Percentiles rank a stretch among this genome's conserved stretches.
Evolutionary conservation across 2,329 filamentous ascomycete species (phyloP).

Genomic region (Didymella arachidicola): DNA sequence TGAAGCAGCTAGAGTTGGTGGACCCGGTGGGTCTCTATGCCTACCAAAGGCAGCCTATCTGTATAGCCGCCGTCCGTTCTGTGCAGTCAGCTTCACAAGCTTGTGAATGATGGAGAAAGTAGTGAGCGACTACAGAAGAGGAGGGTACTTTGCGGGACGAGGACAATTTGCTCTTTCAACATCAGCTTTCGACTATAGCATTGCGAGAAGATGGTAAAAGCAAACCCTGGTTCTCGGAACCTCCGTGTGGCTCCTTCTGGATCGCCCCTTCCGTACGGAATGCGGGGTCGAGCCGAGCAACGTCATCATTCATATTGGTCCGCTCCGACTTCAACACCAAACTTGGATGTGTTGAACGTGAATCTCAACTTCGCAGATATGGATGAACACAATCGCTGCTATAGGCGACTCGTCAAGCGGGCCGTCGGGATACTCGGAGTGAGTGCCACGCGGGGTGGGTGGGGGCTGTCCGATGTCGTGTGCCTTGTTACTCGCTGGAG

Average conservation of each 20-base stretch:
- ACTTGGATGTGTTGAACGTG: neutral
- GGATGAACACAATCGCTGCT: conserved; percentile 4
- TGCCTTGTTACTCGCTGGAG: conserved; percentile 34
- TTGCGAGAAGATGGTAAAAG: conserved; percentile 6
- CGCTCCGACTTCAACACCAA: neutral
- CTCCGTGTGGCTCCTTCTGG: neutral
- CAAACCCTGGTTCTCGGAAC: neutral
- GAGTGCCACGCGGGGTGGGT: conserved; percentile 21
- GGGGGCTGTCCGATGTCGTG: conserved; percentile 23
- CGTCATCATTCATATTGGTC: conserved; percentile 1
- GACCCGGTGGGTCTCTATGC: neutral
- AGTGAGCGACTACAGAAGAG: neutral
- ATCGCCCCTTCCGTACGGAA: neutral
- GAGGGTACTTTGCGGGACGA: neutral
- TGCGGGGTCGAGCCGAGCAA: conserved; percentile 1
- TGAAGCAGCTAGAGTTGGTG: neutral
- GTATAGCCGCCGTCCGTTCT: neutral
- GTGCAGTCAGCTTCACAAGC: neutral
- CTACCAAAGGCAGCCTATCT: neutral
- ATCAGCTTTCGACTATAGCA: neutral
- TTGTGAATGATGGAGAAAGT: neutral
- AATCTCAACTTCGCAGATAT: neutral
- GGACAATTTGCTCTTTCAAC: neutral
- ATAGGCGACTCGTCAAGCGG: neutral
- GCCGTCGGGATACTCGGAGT: conserved; percentile 13